Evolutionary conservation across 805 yeast species (phyloP).

Genomic region (Wickerhamiella allomyrinae): DNA sequence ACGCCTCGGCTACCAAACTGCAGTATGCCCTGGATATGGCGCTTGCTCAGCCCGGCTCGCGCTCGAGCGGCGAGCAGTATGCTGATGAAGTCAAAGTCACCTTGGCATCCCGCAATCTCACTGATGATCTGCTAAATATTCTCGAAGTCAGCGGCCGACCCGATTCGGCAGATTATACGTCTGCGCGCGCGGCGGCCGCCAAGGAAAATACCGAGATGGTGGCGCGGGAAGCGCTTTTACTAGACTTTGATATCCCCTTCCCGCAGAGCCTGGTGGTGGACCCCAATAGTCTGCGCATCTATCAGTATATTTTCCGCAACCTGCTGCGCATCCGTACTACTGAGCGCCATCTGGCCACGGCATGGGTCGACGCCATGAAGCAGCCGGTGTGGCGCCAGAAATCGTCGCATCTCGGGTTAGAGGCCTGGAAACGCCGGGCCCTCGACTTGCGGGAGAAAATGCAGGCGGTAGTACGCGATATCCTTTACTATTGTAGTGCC

Average conservation of each 20-base stretch:
- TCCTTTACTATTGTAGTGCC: constrained; percentile 39
- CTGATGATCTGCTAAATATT: constrained; percentile 25
- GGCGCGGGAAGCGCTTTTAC: constrained; percentile 25
- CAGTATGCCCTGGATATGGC: constrained; percentile 28
- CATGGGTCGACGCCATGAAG: constrained; percentile 58
- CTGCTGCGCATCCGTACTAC: constrained; percentile 49
- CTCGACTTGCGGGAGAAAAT: constrained; percentile 31
- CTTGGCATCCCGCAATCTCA: constrained; percentile 21
- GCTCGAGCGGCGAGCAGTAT: constrained; percentile 25
- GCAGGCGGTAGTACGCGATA: constrained; percentile 40
- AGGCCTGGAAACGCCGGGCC: constrained; percentile 32
- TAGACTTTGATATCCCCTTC: constrained; percentile 47
- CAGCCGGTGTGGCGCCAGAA: constrained; percentile 53
- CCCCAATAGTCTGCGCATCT: constrained; percentile 56
- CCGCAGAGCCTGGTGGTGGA: constrained; percentile 70
- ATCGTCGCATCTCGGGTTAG: constrained; percentile 31
- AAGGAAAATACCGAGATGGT: constrained; percentile 6
- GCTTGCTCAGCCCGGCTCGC: constrained; percentile 28
- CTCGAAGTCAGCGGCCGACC: constrained; percentile 18
- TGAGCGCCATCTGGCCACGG: constrained; percentile 41
- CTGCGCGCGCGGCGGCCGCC: background rate
- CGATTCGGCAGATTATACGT: too few species aligned
- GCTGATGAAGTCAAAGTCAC: constrained; percentile 25
- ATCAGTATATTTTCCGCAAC: constrained; percentile 66
- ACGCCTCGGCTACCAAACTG: constrained; percentile 21